A percentile compares a stretch with the other conserved stretches of the same genome.
These are phyloP conservation scores for Pelargonium australe DNA, from an alignment of 441 rosid species.

Conservation along the genomic window DNA sequence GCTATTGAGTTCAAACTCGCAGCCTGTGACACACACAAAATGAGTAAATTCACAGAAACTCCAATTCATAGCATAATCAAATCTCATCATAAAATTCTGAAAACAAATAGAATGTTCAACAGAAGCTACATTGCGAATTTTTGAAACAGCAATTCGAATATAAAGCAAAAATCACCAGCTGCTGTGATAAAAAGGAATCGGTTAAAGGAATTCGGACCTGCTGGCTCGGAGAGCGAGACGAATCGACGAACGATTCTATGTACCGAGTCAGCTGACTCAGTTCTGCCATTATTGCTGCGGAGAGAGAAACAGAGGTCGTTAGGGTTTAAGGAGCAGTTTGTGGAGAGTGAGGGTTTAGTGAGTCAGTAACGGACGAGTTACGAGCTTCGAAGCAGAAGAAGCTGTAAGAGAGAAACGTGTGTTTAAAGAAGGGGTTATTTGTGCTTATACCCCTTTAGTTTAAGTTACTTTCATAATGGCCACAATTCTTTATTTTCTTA, in stretches of 20 bases:
- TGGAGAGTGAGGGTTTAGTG: constrained; percentile 22
- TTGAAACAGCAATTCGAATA: background rate
- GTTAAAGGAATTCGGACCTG: constrained; percentile 39
- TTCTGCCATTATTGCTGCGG: constrained; percentile 34
- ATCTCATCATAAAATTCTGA: background rate
- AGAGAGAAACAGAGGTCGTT: background rate
- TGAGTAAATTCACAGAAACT: background rate
- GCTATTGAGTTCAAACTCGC: constrained; percentile 53
- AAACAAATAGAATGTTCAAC: background rate
- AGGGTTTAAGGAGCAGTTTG: constrained; percentile 24
- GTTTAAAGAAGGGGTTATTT: too few species aligned
- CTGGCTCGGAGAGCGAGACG: constrained; percentile 43
- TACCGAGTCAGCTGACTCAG: constrained; percentile 43
- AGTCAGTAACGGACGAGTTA: too few species aligned
- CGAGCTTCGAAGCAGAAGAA: too few species aligned
- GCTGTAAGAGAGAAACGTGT: too few species aligned
- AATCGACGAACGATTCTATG: constrained; percentile 65
- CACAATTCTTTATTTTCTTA: too few species aligned
- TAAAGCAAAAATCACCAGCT: background rate
- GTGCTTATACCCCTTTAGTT: too few species aligned
- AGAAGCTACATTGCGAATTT: background rate
- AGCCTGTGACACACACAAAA: constrained; percentile 37
- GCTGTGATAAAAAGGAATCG: background rate
- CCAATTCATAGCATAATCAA: constrained; percentile 6
- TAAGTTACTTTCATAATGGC: too few species aligned